Percentiles rank a stretch among this genome's conserved stretches.
These are phyloP conservation scores for Cornus suecica DNA, from an alignment of 148 eudicot genomes.

Conservation along the genomic window DNA sequence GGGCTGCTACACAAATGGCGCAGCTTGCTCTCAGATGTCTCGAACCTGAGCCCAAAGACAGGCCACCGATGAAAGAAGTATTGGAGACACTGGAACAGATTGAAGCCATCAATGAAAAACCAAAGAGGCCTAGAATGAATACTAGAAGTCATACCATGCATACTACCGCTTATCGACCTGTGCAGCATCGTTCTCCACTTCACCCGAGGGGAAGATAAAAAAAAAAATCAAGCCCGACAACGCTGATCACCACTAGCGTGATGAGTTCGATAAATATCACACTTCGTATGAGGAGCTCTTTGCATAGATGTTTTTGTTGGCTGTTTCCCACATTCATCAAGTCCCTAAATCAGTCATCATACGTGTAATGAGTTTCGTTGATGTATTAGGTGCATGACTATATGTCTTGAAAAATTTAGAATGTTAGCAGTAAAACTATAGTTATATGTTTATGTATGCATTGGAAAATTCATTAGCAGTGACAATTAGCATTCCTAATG, in stretches of 20 bases:
- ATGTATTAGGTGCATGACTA: background rate
- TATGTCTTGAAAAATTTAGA: background rate
- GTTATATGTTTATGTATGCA: background rate
- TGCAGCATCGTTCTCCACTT: slow-evolving; percentile 23
- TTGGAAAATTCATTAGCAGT: background rate
- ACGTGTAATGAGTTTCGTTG: slow-evolving; percentile 9
- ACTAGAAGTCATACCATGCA: slow-evolving; percentile 19
- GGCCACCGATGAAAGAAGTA: slow-evolving; percentile 83
- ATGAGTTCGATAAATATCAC: background rate
- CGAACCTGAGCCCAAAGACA: slow-evolving; percentile 36
- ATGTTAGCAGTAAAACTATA: background rate
- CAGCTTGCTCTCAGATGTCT: slow-evolving; percentile 68
- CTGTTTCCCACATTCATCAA: background rate
- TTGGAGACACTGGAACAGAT: slow-evolving; percentile 44
- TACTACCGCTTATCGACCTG: slow-evolving; percentile 6
- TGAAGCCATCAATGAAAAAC: slow-evolving; percentile 34
- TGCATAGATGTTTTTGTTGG: background rate
- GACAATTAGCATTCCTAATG: background rate
- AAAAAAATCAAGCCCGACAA: slow-evolving; percentile 22
- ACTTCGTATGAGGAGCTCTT: background rate
- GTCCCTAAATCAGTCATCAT: background rate
- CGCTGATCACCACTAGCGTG: slow-evolving; percentile 19
- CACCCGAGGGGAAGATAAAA: slow-evolving; percentile 15
- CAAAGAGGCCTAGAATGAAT: slow-evolving; percentile 30
- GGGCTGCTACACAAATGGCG: slow-evolving; percentile 54